Conservation (phyloP, 2,329 filamentous ascomycete species). For the Xylariaceae sp. region DNA sequence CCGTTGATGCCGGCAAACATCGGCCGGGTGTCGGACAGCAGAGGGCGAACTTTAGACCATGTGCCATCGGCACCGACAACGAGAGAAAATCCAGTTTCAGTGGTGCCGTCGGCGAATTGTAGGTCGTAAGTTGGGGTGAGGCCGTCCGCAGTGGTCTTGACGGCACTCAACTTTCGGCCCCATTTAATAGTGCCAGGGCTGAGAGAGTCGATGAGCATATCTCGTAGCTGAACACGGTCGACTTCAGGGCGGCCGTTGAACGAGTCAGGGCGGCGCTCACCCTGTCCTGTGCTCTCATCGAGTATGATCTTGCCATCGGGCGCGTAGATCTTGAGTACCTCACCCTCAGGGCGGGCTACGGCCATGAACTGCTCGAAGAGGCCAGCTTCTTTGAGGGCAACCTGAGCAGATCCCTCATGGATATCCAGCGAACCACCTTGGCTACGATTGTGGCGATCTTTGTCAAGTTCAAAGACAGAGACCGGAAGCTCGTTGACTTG, state of each 20-base stretch:
- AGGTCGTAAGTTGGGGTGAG: not conserved
- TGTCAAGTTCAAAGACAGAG: not conserved
- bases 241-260: constrained; percentile 19
- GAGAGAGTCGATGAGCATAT: constrained; percentile 11
- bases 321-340: constrained; percentile 8
- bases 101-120: not conserved
- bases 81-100: constrained; percentile 26
- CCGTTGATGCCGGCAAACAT: not conserved
- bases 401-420: constrained; percentile 23
- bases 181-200: constrained; percentile 14
- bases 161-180: constrained; percentile 2
- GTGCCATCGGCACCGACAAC: constrained; percentile 37
- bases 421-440: constrained; percentile 46
- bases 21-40: constrained; percentile 5
- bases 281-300: not conserved
- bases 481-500: not conserved
- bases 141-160: constrained; percentile 25
- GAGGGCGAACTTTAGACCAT: constrained; percentile 32
- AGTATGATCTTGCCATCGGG: not conserved
- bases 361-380: constrained; percentile 26
- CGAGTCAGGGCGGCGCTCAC: not conserved
- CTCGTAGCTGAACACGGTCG: constrained; percentile 14
- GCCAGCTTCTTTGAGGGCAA: constrained; percentile 25
- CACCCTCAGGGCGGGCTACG: constrained; percentile 15
- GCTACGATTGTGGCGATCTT: not conserved